These are phyloP conservation scores for Pharnaceum exiguum DNA, from an alignment of 148 eudicot genomes.

Conservation along the genomic window DNA sequence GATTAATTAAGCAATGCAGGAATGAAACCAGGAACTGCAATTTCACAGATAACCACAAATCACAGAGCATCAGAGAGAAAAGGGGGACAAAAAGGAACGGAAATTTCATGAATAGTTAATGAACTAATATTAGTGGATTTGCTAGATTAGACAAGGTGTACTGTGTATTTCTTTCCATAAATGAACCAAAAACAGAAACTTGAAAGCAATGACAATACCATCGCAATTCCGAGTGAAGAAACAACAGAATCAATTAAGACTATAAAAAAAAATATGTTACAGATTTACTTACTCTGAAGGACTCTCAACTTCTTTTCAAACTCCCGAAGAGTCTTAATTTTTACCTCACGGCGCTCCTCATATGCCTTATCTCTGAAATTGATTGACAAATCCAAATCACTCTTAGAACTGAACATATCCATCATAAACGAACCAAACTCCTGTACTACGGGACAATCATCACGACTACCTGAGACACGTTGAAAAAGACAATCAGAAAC, in stretches of 20 bases:
- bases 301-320: conserved; percentile 52
- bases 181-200: too few species aligned
- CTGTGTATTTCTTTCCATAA: too few species aligned
- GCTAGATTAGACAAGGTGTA: too few species aligned
- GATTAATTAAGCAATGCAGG: not conserved
- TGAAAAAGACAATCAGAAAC: conserved; percentile 2
- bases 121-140: too few species aligned
- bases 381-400: conserved; percentile 90
- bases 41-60: not conserved
- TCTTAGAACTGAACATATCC: conserved; percentile 70
- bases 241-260: not conserved
- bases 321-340: conserved; percentile 55
- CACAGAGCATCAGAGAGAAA: not conserved
- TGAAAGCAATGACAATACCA: not conserved
- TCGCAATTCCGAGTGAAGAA: not conserved
- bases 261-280: conserved; percentile 1
- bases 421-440: conserved; percentile 81
- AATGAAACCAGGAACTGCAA: not conserved
- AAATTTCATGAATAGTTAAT: too few species aligned
- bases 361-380: conserved; percentile 39
- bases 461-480: conserved; percentile 46
- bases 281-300: conserved; percentile 57
- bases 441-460: conserved; percentile 57
- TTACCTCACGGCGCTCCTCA: conserved; percentile 39
- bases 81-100: too few species aligned